Evolutionary conservation across 352 stramenopile species (phyloP).

Genomic region (Phytopythium aichiense): DNA sequence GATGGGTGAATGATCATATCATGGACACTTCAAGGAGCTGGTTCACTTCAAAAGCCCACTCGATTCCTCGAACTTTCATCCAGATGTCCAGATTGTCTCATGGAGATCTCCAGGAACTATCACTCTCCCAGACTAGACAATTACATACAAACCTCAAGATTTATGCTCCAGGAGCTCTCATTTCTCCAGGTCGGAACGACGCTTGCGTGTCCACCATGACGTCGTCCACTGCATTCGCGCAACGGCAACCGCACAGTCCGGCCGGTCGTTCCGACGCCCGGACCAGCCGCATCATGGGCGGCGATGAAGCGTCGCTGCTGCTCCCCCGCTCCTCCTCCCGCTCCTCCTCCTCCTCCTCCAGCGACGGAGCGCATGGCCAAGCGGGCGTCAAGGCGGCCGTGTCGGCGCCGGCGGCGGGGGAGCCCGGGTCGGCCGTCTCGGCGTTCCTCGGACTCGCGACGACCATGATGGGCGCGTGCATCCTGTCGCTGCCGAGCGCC

Average conservation of each 20-base stretch:
- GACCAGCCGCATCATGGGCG: not conserved
- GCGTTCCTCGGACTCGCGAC: constrained; percentile 75
- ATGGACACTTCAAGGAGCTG: too few species aligned
- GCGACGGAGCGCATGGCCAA: not conserved
- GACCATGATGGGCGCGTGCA: constrained; percentile 82
- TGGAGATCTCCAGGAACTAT: too few species aligned
- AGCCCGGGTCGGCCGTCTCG: constrained; percentile 61
- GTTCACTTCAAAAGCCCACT: too few species aligned
- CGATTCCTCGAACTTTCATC: too few species aligned
- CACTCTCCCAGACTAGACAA: not conserved
- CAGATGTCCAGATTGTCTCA: too few species aligned
- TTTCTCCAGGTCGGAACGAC: not conserved
- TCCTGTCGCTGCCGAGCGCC: constrained; percentile 68
- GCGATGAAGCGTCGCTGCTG: not conserved
- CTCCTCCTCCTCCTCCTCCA: too few species aligned
- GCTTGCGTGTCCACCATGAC: not conserved
- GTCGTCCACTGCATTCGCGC: not conserved
- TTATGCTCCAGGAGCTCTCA: not conserved
- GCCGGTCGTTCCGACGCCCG: not conserved
- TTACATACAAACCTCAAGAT: not conserved
- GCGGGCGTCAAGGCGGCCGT: constrained; percentile 1
- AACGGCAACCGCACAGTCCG: not conserved
- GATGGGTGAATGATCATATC: too few species aligned
- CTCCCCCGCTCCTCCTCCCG: not conserved
- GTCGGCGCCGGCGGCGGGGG: constrained; percentile 25